phyloP scores from a whole-genome alignment of 1,139 yeast species.

The Wickerhamomyces sp. region DNA sequence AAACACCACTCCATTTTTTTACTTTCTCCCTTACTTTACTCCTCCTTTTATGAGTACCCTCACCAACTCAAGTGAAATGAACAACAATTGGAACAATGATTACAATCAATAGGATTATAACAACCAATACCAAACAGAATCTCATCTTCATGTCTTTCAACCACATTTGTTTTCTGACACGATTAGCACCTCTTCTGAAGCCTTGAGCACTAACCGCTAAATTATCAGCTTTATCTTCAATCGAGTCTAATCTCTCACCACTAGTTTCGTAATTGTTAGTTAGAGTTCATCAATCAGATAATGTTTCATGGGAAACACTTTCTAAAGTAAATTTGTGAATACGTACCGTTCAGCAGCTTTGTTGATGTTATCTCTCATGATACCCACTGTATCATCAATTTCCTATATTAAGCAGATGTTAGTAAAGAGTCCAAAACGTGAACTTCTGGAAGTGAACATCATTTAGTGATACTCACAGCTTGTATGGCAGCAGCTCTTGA shows the following conservation, averaged over 20 bases:
- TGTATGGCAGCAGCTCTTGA: constrained; percentile 80
- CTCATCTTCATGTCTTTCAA: constrained; percentile 98
- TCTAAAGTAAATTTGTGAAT: too few relatives aligned
- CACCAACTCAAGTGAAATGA: constrained; percentile 48
- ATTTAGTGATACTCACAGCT: constrained; percentile 67
- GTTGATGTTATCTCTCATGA: constrained; percentile 96
- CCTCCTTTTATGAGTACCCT: too few relatives aligned
- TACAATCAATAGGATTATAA: constrained; percentile 75
- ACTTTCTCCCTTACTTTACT: too few relatives aligned
- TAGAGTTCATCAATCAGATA: background rate
- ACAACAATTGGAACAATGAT: constrained; percentile 94
- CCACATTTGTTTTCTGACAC: constrained; percentile 99
- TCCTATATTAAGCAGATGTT: constrained; percentile 42
- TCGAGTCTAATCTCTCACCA: constrained; percentile 90
- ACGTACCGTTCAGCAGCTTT: constrained; percentile 73
- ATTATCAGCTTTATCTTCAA: constrained; percentile 92
- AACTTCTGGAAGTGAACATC: background rate
- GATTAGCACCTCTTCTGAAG: constrained; percentile 94
- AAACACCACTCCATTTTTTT: too few relatives aligned
- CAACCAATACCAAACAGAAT: constrained; percentile 78
- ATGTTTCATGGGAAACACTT: too few relatives aligned
- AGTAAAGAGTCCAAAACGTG: constrained; percentile 13
- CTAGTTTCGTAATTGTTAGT: constrained; percentile 24
- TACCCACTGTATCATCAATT: constrained; percentile 95
- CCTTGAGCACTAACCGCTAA: constrained; percentile 93